These are phyloP conservation scores for Trichoderma gamsii DNA, from an alignment of 495 filamentous ascomycete genomes.

Conservation along the genomic window DNA sequence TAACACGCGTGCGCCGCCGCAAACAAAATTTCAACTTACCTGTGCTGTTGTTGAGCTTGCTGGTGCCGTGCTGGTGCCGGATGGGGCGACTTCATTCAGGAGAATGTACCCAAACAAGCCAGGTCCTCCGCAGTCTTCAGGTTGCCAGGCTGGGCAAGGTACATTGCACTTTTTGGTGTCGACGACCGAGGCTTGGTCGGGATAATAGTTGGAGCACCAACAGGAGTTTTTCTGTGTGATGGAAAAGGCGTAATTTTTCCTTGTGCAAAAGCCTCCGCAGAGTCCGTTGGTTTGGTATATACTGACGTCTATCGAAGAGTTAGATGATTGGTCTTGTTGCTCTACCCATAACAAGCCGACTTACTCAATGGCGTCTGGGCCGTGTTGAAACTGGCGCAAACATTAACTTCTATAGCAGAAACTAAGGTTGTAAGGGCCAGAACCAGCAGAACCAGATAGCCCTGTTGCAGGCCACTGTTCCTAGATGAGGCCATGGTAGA, in stretches of 20 bases:
- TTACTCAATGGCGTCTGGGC: conserved; percentile 30
- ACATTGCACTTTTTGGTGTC: conserved; percentile 27
- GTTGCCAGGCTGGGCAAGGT: conserved; percentile 37
- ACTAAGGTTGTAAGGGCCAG: conserved; percentile 21
- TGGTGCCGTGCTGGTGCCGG: conserved; percentile 25
- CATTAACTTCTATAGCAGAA: conserved; percentile 27
- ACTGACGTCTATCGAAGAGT: conserved; percentile 27
- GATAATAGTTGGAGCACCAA: conserved; percentile 40
- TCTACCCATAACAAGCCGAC: conserved; percentile 12
- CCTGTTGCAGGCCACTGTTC: neutral
- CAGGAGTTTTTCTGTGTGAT: conserved; percentile 34
- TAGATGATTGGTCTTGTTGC: neutral
- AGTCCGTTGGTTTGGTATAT: conserved; percentile 43
- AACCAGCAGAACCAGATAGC: conserved; percentile 11
- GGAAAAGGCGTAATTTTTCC: conserved; percentile 31
- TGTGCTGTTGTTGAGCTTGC: conserved; percentile 20
- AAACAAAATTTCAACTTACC: conserved; percentile 23
- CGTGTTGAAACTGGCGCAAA: conserved; percentile 40
- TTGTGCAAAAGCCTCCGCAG: conserved; percentile 34
- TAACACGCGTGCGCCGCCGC: neutral
- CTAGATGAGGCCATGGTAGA: neutral
- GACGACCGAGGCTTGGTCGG: conserved; percentile 28
- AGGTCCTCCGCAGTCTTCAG: conserved; percentile 37
- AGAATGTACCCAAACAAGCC: conserved; percentile 37
- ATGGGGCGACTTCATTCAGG: conserved; percentile 22